Evolutionary conservation across 768 basidiomycete genomes (phyloP).

Genomic region (Guyanaporus albipodus): DNA sequence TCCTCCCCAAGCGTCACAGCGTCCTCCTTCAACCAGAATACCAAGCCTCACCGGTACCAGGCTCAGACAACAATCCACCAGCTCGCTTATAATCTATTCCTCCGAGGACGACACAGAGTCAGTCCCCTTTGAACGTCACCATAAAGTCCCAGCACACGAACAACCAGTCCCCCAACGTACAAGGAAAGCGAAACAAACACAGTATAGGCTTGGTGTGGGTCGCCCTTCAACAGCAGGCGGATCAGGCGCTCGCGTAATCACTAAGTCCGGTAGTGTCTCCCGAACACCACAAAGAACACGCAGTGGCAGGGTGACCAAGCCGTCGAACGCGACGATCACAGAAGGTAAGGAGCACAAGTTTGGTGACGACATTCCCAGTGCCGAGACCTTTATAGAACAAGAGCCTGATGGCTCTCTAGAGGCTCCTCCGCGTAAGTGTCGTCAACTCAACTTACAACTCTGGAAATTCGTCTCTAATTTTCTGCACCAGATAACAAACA

Average conservation of each 20-base stretch:
- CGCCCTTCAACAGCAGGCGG: slow-evolving; percentile 65
- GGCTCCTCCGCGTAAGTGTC: slow-evolving; percentile 13
- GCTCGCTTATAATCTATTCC: slow-evolving; percentile 37
- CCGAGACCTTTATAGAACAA: slow-evolving; percentile 23
- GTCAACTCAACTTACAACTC: not conserved
- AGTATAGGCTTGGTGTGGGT: slow-evolving; percentile 67
- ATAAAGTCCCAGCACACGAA: slow-evolving; percentile 10
- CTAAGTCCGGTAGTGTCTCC: slow-evolving; percentile 52
- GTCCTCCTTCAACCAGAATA: slow-evolving; percentile 33
- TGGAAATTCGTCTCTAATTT: not conserved
- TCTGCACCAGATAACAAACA: slow-evolving; percentile 5
- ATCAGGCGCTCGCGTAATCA: slow-evolving; percentile 58
- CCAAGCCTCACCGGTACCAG: slow-evolving; percentile 26
- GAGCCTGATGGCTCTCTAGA: slow-evolving; percentile 18
- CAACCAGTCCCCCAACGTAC: slow-evolving; percentile 37
- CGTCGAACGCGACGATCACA: slow-evolving; percentile 52
- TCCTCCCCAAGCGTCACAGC: slow-evolving; percentile 19
- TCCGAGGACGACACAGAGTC: slow-evolving; percentile 43
- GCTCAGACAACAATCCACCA: slow-evolving; percentile 30
- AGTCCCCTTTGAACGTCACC: slow-evolving; percentile 20
- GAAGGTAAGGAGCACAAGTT: slow-evolving; percentile 38
- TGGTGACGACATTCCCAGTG: not conserved
- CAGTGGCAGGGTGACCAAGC: slow-evolving; percentile 46
- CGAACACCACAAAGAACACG: slow-evolving; percentile 46
- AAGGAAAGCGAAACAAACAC: slow-evolving; percentile 70